Evolutionary conservation across 1,284 basidiomycete species (phyloP).

Genomic region (Leccinum griseonigrum): DNA sequence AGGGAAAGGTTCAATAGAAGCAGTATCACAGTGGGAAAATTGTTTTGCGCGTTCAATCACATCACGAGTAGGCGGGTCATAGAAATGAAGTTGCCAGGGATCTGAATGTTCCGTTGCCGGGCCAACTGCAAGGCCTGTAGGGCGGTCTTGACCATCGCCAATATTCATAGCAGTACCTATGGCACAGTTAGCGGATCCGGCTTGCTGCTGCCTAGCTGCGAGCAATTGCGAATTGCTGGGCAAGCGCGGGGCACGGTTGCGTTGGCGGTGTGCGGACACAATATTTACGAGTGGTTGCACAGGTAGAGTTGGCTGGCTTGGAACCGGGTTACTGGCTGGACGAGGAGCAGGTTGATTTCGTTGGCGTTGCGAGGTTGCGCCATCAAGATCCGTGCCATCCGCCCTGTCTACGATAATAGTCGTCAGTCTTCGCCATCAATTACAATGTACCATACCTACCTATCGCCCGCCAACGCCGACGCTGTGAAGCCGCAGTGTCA

Average conservation of each 20-base stretch:
- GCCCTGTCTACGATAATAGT: not conserved
- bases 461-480: not conserved
- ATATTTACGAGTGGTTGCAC: not conserved
- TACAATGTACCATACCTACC: not conserved
- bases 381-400: not conserved
- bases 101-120: not conserved
- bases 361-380: no score
- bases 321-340: not conserved
- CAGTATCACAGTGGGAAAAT: not conserved
- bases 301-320: not conserved
- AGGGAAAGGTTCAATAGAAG: not conserved
- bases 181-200: not conserved
- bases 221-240: not conserved
- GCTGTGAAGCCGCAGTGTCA: not conserved
- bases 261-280: not conserved
- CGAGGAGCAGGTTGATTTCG: not conserved
- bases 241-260: not conserved
- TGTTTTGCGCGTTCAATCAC: not conserved
- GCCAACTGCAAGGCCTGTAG: not conserved
- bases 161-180: not conserved
- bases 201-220: not conserved
- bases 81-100: not conserved
- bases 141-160: not conserved
- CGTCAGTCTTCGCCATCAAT: not conserved
- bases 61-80: not conserved